A percentile compares a stretch with the other conserved stretches of the same genome.
These are phyloP conservation scores for Colletotrichum sidae DNA, from an alignment of 2,329 filamentous ascomycete genomes.

Conservation along the genomic window DNA sequence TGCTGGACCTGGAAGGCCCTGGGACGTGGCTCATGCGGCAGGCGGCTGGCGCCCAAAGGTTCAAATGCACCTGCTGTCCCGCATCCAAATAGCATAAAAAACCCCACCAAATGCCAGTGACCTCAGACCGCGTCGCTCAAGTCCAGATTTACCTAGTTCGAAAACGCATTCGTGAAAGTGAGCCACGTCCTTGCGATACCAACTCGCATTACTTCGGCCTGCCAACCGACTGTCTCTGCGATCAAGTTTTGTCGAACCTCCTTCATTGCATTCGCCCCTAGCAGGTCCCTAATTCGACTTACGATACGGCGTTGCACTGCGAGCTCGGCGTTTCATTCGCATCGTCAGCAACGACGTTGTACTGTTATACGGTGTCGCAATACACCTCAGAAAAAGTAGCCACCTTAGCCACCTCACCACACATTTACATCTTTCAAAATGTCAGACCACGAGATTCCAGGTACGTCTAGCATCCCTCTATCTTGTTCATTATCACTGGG, in stretches of 20 bases:
- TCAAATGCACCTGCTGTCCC: slow-evolving; percentile 36
- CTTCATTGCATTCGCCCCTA: no score
- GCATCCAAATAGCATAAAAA: slow-evolving; percentile 32
- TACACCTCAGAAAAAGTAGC: no score
- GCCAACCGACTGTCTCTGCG: no score
- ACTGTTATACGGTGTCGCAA: no score
- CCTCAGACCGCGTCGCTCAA: background rate
- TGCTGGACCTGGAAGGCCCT: no score
- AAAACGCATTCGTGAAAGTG: background rate
- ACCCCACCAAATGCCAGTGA: slow-evolving; percentile 26
- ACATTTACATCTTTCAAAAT: slow-evolving; percentile 50
- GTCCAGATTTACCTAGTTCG: no score
- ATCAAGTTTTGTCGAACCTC: no score
- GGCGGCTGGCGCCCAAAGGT: slow-evolving; percentile 9
- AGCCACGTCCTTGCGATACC: slow-evolving; percentile 4
- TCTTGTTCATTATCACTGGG: background rate
- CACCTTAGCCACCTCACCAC: background rate
- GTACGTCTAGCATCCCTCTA: slow-evolving; percentile 53
- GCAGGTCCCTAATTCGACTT: no score
- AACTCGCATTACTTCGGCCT: no score
- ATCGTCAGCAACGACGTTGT: no score
- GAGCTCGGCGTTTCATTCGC: no score
- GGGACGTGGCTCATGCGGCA: slow-evolving; percentile 13
- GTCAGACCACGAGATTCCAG: slow-evolving; percentile 76
- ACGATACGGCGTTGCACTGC: no score